Conservation (phyloP, 805 yeast genomes). For the Wickerhamiella sergipiensis region DNA sequence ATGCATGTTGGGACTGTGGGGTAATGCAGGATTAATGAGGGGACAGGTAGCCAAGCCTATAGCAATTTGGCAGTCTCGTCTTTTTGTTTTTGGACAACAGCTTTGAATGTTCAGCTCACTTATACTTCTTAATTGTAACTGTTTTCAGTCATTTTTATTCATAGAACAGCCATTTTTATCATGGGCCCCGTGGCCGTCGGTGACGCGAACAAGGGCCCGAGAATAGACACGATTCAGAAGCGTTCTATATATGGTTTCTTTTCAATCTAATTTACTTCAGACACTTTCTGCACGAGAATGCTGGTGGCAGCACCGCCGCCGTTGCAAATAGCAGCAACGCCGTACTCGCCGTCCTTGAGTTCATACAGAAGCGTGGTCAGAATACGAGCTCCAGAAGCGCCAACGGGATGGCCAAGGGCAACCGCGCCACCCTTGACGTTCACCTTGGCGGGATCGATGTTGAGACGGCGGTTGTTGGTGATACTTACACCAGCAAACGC, state of each 20-base stretch:
- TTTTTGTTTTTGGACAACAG: not conserved
- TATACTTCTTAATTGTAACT: not conserved
- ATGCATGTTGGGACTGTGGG: constrained; percentile 5
- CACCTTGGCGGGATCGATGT: constrained; percentile 51
- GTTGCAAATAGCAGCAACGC: constrained; percentile 90
- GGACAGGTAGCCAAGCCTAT: not conserved
- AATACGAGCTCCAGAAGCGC: constrained; percentile 87
- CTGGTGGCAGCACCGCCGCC: constrained; percentile 98
- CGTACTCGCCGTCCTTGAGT: constrained; percentile 59
- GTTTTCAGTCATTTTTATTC: not conserved
- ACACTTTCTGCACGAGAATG: constrained; percentile 55
- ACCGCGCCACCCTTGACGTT: constrained; percentile 92
- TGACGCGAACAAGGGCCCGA: no score
- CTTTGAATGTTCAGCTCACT: not conserved
- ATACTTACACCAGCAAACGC: constrained; percentile 93
- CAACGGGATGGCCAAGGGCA: constrained; percentile 87
- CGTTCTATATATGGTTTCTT: not conserved
- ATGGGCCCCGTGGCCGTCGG: no score
- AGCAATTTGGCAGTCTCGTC: not conserved
- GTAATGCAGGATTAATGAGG: not conserved
- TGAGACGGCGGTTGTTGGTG: constrained; percentile 60
- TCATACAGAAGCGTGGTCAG: constrained; percentile 37
- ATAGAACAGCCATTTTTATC: no score
- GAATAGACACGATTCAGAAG: no score
- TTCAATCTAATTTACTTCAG: not conserved